These are phyloP conservation scores for Ophiocordyceps camponoti-saundersi DNA, from an alignment of 2,329 filamentous ascomycete genomes.

Conservation along the genomic window DNA sequence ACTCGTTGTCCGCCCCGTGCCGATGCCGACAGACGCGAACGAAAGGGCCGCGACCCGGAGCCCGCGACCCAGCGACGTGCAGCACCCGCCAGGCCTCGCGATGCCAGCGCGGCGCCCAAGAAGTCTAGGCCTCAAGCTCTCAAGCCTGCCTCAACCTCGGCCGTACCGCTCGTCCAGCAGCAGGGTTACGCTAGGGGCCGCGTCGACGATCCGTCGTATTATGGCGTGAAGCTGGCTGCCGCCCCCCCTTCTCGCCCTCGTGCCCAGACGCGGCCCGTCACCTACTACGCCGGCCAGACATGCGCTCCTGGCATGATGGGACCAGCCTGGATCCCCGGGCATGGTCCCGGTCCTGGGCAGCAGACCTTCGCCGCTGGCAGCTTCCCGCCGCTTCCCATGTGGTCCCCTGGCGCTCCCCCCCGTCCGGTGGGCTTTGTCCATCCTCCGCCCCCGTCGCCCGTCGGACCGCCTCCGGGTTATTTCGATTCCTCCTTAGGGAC, in stretches of 20 bases:
- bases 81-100: constrained; percentile 3
- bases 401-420: constrained; percentile 7
- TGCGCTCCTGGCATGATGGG: constrained; percentile 9
- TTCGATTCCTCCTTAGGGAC: constrained; percentile 8
- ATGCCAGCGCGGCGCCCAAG: constrained; percentile 9
- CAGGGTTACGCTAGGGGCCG: constrained; percentile 14
- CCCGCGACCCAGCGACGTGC: constrained; percentile 4
- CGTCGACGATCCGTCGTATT: constrained; percentile 17
- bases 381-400: constrained; percentile 15
- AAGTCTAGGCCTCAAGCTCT: constrained; percentile 13
- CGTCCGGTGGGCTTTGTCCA: constrained; percentile 8
- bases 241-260: constrained; percentile 13
- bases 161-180: constrained; percentile 15
- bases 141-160: constrained; percentile 12
- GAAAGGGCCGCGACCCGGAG: neutral
- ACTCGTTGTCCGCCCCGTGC: constrained; percentile 6
- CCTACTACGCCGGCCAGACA: constrained; percentile 17
- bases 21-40: constrained; percentile 4
- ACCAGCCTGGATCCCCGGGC: constrained; percentile 10
- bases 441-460: constrained; percentile 11
- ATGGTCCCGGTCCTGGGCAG: constrained; percentile 6
- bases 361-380: constrained; percentile 10
- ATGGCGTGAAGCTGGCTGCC: constrained; percentile 17
- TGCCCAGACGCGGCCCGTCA: constrained; percentile 16
- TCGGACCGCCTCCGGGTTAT: constrained; percentile 11